Conservation (phyloP, 2,329 filamentous ascomycete species). For the Lecanicillium sp. region DNA sequence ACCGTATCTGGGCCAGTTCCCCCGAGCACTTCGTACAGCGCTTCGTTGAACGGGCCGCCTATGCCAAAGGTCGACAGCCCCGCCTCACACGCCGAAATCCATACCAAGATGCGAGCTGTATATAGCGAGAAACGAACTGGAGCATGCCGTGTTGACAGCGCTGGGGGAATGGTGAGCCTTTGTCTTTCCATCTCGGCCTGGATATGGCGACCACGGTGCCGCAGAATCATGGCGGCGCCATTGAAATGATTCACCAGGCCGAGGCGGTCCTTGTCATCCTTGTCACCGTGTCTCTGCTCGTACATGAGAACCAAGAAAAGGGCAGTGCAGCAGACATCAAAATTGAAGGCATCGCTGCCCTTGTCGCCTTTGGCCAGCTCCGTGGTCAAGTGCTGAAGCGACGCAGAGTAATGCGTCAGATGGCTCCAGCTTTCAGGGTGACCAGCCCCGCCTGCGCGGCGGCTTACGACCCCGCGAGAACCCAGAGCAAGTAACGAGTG, state of each 20-base stretch:
- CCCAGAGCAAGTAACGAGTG: slow-evolving; percentile 30
- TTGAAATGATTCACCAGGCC: slow-evolving; percentile 27
- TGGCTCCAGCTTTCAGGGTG: slow-evolving; percentile 15
- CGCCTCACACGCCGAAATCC: slow-evolving; percentile 27
- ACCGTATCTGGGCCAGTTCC: slow-evolving; percentile 18
- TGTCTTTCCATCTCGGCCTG: not conserved
- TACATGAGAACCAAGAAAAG: slow-evolving; percentile 32
- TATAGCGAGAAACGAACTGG: slow-evolving; percentile 23
- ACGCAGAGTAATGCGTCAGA: slow-evolving; percentile 26
- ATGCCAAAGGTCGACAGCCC: slow-evolving; percentile 26
- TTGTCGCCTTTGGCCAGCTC: slow-evolving; percentile 18
- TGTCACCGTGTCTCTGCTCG: slow-evolving; percentile 32
- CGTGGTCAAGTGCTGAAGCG: slow-evolving; percentile 27
- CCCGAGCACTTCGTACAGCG: slow-evolving; percentile 16
- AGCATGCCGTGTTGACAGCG: not conserved
- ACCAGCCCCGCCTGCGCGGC: slow-evolving; percentile 15
- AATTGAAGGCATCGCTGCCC: slow-evolving; percentile 19
- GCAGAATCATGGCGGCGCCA: slow-evolving; percentile 26
- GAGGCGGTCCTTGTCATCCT: slow-evolving; percentile 23
- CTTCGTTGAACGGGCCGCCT: slow-evolving; percentile 27
- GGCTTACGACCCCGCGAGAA: slow-evolving; percentile 26
- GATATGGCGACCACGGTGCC: slow-evolving; percentile 19
- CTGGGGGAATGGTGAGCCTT: not conserved
- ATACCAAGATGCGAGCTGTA: slow-evolving; percentile 28
- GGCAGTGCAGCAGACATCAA: slow-evolving; percentile 26